These are phyloP conservation scores for Platanus orientalis DNA, from an alignment of 164 flowering plant species.

Conservation along the genomic window DNA sequence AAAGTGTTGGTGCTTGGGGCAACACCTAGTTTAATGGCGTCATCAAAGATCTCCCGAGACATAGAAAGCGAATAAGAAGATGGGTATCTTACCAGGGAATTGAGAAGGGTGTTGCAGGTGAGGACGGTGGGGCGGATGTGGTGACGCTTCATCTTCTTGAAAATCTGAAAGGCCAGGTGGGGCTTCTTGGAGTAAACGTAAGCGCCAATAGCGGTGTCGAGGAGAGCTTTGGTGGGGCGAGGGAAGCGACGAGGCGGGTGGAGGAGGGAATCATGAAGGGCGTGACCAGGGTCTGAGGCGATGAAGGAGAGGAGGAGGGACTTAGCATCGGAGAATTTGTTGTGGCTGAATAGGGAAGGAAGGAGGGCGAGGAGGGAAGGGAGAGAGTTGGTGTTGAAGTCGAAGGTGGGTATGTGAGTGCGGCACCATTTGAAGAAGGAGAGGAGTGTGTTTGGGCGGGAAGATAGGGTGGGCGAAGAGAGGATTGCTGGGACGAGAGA, in stretches of 20 bases:
- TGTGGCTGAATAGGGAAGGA: slow-evolving; percentile 35
- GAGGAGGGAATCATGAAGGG: slow-evolving; percentile 35
- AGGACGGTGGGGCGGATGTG: slow-evolving; percentile 36
- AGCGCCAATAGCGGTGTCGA: slow-evolving; percentile 53
- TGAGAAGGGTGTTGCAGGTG: slow-evolving; percentile 65
- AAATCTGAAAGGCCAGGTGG: slow-evolving; percentile 49
- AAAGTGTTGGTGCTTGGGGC: slow-evolving; percentile 38
- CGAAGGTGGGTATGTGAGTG: slow-evolving; percentile 14
- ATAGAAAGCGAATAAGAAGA: slow-evolving; percentile 35
- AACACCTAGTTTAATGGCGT: slow-evolving; percentile 42
- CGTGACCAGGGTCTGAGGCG: slow-evolving; percentile 29
- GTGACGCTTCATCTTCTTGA: slow-evolving; percentile 59
- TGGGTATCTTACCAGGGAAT: slow-evolving; percentile 45
- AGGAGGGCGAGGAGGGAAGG: slow-evolving; percentile 33
- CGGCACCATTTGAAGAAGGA: slow-evolving; percentile 30
- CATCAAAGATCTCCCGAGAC: slow-evolving; percentile 38
- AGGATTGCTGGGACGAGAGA: slow-evolving; percentile 21
- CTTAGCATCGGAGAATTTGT: slow-evolving; percentile 41
- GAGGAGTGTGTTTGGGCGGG: slow-evolving; percentile 15
- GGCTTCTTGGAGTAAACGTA: slow-evolving; percentile 45
- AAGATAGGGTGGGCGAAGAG: slow-evolving; percentile 16
- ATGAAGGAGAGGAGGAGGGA: slow-evolving; percentile 48
- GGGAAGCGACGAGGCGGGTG: slow-evolving; percentile 36
- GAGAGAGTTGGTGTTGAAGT: slow-evolving; percentile 13
- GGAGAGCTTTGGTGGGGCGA: slow-evolving; percentile 36